phyloP scores from a whole-genome alignment of 1,139 yeast species.

The Zygosaccharomyces pseudobailii region DNA sequence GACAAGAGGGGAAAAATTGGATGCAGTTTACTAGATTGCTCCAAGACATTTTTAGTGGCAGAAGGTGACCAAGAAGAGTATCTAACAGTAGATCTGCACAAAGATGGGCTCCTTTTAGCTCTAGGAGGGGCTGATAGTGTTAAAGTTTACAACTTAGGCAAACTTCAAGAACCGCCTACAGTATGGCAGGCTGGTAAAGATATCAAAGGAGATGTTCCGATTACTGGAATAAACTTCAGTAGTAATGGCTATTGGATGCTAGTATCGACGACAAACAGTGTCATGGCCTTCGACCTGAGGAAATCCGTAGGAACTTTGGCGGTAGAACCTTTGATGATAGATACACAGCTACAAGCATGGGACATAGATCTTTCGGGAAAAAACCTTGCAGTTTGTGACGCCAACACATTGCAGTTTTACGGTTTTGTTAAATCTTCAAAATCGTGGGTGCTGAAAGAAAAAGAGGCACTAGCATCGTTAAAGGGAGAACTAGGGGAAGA shows the following conservation, averaged over 20 bases:
- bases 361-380: constrained; percentile 20
- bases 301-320: constrained; percentile 36
- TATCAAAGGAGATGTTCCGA: constrained; percentile 27
- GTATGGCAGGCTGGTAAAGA: constrained; percentile 12
- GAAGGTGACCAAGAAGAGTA: constrained; percentile 3
- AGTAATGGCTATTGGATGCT: constrained; percentile 68
- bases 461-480: neutral
- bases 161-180: constrained; percentile 17
- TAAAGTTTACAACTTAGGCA: constrained; percentile 17
- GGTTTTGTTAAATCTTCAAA: constrained; percentile 12
- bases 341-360: constrained; percentile 4
- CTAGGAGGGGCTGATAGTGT: constrained; percentile 13
- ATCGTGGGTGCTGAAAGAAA: constrained; percentile 9
- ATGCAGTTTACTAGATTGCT: constrained; percentile 9
- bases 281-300: constrained; percentile 55
- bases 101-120: constrained; percentile 29
- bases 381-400: constrained; percentile 5
- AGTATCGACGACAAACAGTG: constrained; percentile 25
- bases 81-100: constrained; percentile 21
- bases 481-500: neutral
- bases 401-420: constrained; percentile 2
- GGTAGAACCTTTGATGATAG: constrained; percentile 7
- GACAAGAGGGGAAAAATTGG: constrained; percentile 9
- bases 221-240: constrained; percentile 49
- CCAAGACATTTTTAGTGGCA: constrained; percentile 3